phyloP scores from a whole-genome alignment of 345 rosid genomes.

The Gossypium arboreum region DNA sequence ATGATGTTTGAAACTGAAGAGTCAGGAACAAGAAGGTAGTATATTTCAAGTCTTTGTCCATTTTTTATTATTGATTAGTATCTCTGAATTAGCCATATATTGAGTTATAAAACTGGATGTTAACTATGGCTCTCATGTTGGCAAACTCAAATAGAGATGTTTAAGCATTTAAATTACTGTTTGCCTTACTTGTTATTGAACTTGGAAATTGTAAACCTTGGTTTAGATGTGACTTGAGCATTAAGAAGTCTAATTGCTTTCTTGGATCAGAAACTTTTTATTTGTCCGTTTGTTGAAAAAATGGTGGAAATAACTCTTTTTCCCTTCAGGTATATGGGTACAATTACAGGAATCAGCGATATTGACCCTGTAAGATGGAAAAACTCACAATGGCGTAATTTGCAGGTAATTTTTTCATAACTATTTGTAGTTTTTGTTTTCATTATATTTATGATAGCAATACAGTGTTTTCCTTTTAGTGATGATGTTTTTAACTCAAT shows the following conservation, averaged over 20 bases:
- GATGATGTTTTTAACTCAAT: conserved; percentile 7
- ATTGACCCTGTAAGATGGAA: conserved; percentile 91
- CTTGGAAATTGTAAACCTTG: not conserved
- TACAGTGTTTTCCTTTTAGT: not conserved
- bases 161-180: not conserved
- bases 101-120: not conserved
- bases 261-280: conserved; percentile 1
- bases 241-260: conserved; percentile 5
- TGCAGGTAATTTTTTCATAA: conserved; percentile 48
- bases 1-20: conserved; percentile 99
- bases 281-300: not conserved
- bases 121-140: not conserved
- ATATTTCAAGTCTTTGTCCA: not conserved
- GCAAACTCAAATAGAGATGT: not conserved
- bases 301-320: not conserved
- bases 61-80: conserved; percentile 3
- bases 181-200: not conserved
- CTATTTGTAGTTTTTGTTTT: not conserved
- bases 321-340: conserved; percentile 87
- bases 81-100: not conserved
- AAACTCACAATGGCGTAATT: conserved; percentile 92
- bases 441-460: not conserved
- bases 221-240: not conserved
- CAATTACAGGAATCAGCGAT: conserved; percentile 81
- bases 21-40: conserved; percentile 71